phyloP scores from a whole-genome alignment of 2,329 filamentous ascomycete species.

The Sclerotinia subarctica region DNA sequence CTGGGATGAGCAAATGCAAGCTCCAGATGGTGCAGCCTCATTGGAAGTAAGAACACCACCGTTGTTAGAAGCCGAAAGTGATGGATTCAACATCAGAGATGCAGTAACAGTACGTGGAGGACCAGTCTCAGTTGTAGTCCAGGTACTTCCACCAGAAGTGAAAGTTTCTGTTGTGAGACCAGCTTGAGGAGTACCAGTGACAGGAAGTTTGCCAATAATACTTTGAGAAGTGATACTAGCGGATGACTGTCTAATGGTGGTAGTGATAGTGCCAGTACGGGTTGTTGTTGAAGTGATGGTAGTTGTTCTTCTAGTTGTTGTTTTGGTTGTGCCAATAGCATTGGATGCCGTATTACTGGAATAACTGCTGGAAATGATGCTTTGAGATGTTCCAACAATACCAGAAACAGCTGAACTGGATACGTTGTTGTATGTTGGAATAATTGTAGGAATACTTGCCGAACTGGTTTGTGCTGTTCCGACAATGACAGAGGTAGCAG shows the following conservation, averaged over 20 bases:
- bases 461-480: not conserved
- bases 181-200: not conserved
- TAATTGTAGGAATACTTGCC: not conserved
- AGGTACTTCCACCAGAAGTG: slow-evolving; percentile 14
- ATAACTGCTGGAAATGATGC: not conserved
- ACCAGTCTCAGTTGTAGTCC: slow-evolving; percentile 15
- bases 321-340: not conserved
- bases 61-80: not conserved
- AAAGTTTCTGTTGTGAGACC: not conserved
- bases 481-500: not conserved
- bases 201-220: slow-evolving; percentile 8
- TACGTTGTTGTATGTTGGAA: not conserved
- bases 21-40: not conserved
- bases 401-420: not conserved
- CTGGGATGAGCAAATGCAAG: slow-evolving; percentile 2
- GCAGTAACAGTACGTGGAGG: slow-evolving; percentile 9
- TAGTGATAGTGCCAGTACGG: slow-evolving; percentile 7
- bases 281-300: slow-evolving; percentile 2
- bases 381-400: not conserved
- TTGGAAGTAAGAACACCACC: not conserved
- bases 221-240: slow-evolving; percentile 8
- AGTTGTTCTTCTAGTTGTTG: slow-evolving; percentile 5
- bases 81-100: slow-evolving; percentile 13
- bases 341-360: not conserved
- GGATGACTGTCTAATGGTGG: not conserved